phyloP scores from a whole-genome alignment of 345 rosid species.

The Hibiscus syriacus region DNA sequence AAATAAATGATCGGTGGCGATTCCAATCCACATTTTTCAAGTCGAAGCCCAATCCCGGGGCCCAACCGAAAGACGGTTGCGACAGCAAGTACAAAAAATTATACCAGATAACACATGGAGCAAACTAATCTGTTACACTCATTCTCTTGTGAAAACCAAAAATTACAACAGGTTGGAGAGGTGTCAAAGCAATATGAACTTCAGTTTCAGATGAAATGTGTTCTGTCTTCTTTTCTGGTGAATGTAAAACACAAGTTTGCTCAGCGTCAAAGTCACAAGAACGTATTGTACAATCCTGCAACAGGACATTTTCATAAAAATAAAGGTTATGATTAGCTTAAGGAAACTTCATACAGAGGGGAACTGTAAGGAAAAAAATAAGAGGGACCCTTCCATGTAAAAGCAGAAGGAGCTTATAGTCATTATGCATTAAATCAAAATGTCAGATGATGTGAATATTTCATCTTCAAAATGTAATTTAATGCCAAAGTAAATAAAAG shows the following conservation, averaged over 20 bases:
- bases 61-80: too few relatives aligned
- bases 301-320: not conserved
- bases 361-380: not conserved
- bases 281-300: slow-evolving; percentile 91
- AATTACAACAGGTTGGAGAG: slow-evolving; percentile 90
- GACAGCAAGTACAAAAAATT: not conserved
- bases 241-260: slow-evolving; percentile 90
- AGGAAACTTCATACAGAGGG: not conserved
- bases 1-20: too few relatives aligned
- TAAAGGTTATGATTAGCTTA: not conserved
- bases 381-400: not conserved
- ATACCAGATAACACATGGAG: not conserved
- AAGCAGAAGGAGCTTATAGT: not conserved
- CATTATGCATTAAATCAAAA: not conserved
- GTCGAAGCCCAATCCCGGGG: too few relatives aligned
- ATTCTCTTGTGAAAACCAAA: slow-evolving; percentile 86
- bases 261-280: slow-evolving; percentile 93
- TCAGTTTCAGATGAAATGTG: slow-evolving; percentile 67
- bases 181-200: slow-evolving; percentile 94
- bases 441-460: not conserved
- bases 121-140: slow-evolving; percentile 83
- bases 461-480: slow-evolving; percentile 1
- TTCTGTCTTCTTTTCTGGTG: slow-evolving; percentile 87
- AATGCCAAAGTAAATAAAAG: not conserved
- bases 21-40: too few relatives aligned